Percentiles rank a stretch among this genome's conserved stretches.
phyloP scores from a whole-genome alignment of 257 asterid genomes.

The Ligustrum vulgare region DNA sequence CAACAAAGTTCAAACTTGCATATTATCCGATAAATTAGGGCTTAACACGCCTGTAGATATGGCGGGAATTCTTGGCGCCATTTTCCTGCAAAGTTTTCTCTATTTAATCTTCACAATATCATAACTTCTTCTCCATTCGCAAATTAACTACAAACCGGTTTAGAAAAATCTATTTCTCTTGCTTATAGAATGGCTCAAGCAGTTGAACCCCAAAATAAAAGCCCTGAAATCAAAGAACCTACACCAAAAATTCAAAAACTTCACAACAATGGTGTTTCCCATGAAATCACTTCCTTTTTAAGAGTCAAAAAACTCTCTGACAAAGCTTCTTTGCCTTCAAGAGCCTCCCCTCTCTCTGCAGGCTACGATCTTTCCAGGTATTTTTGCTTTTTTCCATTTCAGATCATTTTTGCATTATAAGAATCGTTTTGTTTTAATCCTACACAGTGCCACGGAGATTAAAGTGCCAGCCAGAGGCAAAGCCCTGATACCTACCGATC shows the following conservation, averaged over 20 bases:
- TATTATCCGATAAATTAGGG: not conserved
- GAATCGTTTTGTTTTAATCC: not conserved
- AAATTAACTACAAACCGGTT: not conserved
- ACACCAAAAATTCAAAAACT: slow-evolving; percentile 32
- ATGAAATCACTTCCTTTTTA: slow-evolving; percentile 15
- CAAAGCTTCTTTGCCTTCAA: slow-evolving; percentile 39
- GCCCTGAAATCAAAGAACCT: slow-evolving; percentile 32
- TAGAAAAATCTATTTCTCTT: not conserved
- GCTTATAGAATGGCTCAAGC: slow-evolving; percentile 10
- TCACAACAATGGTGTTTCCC: slow-evolving; percentile 11
- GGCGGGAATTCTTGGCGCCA: slow-evolving; percentile 62
- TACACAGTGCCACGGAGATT: slow-evolving; percentile 53
- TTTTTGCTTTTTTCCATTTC: not conserved
- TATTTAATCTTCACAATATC: slow-evolving; percentile 1
- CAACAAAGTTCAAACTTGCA: too few species aligned
- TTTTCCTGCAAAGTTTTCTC: not conserved
- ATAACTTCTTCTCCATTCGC: not conserved
- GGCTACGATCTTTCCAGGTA: slow-evolving; percentile 55
- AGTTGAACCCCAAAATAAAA: slow-evolving; percentile 7
- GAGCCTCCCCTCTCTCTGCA: slow-evolving; percentile 40
- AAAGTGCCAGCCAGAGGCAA: slow-evolving; percentile 80
- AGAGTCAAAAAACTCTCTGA: slow-evolving; percentile 46
- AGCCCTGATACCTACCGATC: slow-evolving; percentile 82
- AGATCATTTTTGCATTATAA: not conserved
- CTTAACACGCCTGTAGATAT: not conserved